A percentile compares a stretch with the other conserved stretches of the same genome.
Evolutionary conservation across 129 eudicot genomes (phyloP).

Genomic region (Helichrysum umbraculigerum): DNA sequence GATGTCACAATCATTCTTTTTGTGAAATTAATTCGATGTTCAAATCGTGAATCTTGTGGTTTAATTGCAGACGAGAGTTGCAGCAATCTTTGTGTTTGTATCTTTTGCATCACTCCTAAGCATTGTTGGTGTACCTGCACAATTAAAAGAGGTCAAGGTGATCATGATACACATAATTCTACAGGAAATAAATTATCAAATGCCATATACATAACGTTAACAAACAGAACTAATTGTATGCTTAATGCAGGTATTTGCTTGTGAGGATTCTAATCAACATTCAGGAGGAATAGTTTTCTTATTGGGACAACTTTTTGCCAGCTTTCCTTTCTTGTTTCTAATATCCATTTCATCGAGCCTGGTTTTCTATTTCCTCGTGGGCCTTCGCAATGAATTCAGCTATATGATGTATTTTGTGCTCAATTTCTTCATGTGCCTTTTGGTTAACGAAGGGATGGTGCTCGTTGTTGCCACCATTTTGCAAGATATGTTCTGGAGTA

Average conservation of each 20-base stretch:
- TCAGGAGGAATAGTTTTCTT: conserved; percentile 75
- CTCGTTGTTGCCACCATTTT: conserved; percentile 58
- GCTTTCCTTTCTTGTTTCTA: conserved; percentile 86
- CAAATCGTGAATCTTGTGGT: neutral
- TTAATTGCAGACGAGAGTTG: conserved; percentile 76
- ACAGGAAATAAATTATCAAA: neutral
- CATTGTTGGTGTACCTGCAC: conserved; percentile 75
- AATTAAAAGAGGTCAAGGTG: conserved; percentile 87
- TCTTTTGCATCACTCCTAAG: conserved; percentile 80
- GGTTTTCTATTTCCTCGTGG: conserved; percentile 82
- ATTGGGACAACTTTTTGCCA: conserved; percentile 76
- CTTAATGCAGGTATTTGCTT: conserved; percentile 55
- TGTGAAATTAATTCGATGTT: neutral
- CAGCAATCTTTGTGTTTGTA: conserved; percentile 75
- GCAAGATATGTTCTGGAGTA: conserved; percentile 77
- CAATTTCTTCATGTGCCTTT: conserved; percentile 80
- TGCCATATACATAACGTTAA: neutral
- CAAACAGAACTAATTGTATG: neutral
- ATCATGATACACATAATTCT: neutral
- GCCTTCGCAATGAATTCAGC: conserved; percentile 72
- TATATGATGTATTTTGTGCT: conserved; percentile 83
- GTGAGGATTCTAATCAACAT: conserved; percentile 80
- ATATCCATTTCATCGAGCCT: conserved; percentile 87
- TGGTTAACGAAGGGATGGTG: conserved; percentile 81
- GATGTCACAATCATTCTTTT: neutral